Conservation (phyloP, 306 rosid genomes). For the Quillaja saponaria region DNA sequence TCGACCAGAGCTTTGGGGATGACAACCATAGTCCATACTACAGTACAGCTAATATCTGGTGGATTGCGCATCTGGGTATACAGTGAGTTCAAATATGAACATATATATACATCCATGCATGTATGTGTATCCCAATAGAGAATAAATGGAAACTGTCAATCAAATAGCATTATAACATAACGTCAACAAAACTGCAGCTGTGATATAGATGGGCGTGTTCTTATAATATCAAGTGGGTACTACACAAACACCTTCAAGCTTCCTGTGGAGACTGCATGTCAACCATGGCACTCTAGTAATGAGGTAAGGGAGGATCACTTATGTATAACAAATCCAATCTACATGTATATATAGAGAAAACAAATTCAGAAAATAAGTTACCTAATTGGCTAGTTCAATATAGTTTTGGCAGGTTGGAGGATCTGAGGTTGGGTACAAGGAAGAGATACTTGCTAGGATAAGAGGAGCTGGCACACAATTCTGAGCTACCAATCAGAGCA, state of each 20-base stretch:
- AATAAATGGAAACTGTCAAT: background rate
- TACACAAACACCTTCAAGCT: conserved; percentile 44
- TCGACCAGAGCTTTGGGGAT: conserved; percentile 36
- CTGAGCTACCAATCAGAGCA: conserved; percentile 59
- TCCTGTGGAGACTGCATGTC: conserved; percentile 42
- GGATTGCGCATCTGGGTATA: conserved; percentile 32
- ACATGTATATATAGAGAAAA: too few species aligned
- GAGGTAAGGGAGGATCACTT: conserved; percentile 42
- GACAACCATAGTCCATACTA: conserved; percentile 36
- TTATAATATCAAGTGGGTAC: conserved; percentile 57
- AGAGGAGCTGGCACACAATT: conserved; percentile 67
- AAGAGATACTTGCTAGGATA: conserved; percentile 46
- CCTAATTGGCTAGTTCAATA: background rate
- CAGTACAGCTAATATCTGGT: conserved; percentile 31
- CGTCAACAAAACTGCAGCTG: conserved; percentile 47
- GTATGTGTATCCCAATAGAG: background rate
- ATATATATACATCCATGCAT: background rate
- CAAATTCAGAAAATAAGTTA: background rate
- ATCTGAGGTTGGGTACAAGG: conserved; percentile 54
- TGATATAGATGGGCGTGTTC: conserved; percentile 53
- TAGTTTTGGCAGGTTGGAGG: conserved; percentile 60
- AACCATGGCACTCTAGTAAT: conserved; percentile 46
- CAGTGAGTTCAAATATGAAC: conserved; percentile 1
- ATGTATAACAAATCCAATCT: background rate
- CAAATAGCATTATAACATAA: background rate